Conservation (phyloP, 345 rosid genomes). For the Hibiscus syriacus region DNA sequence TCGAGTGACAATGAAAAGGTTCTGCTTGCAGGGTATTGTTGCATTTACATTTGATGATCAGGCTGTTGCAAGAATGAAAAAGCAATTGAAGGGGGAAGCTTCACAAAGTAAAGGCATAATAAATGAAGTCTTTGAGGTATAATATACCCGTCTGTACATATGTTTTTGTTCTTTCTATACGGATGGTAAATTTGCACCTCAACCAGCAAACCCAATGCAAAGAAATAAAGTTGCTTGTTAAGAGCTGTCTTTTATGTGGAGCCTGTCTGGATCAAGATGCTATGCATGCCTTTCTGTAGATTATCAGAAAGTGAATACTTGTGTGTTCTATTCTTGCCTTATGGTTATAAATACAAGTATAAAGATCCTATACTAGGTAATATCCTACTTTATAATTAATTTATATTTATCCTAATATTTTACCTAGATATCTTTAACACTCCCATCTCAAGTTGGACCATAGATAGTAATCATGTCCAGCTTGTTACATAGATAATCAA, state of each 20-base stretch:
- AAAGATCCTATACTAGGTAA: too few species aligned
- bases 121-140: conserved; percentile 90
- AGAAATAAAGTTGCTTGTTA: not conserved
- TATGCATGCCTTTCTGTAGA: too few species aligned
- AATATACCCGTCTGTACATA: conserved; percentile 19
- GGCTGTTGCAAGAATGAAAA: conserved; percentile 72
- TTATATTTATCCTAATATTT: too few species aligned
- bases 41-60: conserved; percentile 92
- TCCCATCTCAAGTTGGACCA: too few species aligned
- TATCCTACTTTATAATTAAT: too few species aligned
- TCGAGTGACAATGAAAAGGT: conserved; percentile 8
- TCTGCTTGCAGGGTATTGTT: conserved; percentile 66
- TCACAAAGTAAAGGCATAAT: conserved; percentile 88
- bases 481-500: too few species aligned
- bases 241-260: not conserved
- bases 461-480: too few species aligned
- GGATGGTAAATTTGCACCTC: not conserved
- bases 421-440: too few species aligned
- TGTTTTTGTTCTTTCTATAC: not conserved
- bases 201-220: not conserved
- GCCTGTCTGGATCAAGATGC: too few species aligned
- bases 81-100: conserved; percentile 56
- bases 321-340: too few species aligned
- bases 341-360: too few species aligned
- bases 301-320: too few species aligned